phyloP scores from a whole-genome alignment of 192 early-diverging fungal genomes.

The Backusella macrospora region DNA sequence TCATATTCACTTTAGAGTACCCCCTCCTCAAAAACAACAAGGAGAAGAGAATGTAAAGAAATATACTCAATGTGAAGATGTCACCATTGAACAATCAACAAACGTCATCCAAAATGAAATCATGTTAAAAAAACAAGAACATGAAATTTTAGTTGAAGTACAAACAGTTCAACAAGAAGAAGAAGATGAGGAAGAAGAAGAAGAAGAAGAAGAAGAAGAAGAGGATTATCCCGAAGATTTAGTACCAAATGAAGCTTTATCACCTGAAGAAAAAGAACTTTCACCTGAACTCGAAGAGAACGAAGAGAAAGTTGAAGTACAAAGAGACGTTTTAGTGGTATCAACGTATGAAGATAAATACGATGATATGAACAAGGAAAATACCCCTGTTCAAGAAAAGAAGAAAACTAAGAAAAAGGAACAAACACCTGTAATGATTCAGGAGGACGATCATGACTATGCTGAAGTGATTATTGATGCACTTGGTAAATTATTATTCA shows the following conservation, averaged over 20 bases:
- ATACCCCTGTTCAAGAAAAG: conserved; percentile 3
- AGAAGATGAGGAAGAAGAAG: conserved; percentile 15
- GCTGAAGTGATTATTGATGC: conserved; percentile 57
- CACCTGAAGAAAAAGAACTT: conserved; percentile 14
- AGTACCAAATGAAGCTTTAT: not conserved
- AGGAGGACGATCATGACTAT: conserved; percentile 34
- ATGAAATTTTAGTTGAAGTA: conserved; percentile 20
- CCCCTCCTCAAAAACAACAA: conserved; percentile 13
- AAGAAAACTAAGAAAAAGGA: not conserved
- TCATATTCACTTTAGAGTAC: conserved; percentile 43
- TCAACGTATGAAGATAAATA: not conserved
- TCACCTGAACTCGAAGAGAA: not conserved
- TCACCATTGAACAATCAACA: not conserved
- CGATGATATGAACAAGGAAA: not conserved
- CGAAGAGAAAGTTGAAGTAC: not conserved
- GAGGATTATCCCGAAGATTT: conserved; percentile 2
- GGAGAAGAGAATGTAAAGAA: not conserved
- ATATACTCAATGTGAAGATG: not conserved
- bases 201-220: conserved; percentile 13
- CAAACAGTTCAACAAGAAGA: not conserved
- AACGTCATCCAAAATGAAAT: conserved; percentile 3
- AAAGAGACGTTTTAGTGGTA: not conserved
- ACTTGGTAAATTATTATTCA: conserved; percentile 30
- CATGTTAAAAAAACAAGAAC: not conserved
- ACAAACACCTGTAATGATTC: not conserved